A percentile compares a stretch with the other conserved stretches of the same genome.
Evolutionary conservation across 441 rosid species (phyloP).

Genomic region (Erodium chrysanthum): DNA sequence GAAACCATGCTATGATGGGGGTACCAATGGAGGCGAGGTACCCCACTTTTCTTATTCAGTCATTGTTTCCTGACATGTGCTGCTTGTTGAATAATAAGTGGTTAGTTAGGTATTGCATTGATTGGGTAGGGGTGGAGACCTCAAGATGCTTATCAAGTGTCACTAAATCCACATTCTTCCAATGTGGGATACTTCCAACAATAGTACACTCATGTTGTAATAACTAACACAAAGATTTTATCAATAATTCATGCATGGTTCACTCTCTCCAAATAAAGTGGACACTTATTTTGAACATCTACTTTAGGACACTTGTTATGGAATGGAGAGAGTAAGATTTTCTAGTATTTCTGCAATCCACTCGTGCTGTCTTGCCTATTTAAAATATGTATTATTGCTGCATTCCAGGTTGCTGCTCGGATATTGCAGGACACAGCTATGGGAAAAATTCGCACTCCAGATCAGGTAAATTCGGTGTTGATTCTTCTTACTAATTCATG

Average conservation of each 20-base stretch:
- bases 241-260: background rate
- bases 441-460: constrained; percentile 78
- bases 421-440: constrained; percentile 91
- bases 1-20: constrained; percentile 92
- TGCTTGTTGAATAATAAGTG: constrained; percentile 52
- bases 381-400: background rate
- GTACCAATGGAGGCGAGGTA: constrained; percentile 97
- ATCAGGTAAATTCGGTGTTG: constrained; percentile 42
- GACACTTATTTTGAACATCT: background rate
- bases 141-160: too few relatives aligned
- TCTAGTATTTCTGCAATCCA: background rate
- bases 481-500: background rate
- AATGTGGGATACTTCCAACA: too few relatives aligned
- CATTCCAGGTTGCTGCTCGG: constrained; percentile 73
- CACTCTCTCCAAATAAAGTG: too few relatives aligned
- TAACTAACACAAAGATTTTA: background rate
- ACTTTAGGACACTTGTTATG: background rate
- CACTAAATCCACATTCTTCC: too few relatives aligned
- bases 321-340: background rate
- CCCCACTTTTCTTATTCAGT: constrained; percentile 3
- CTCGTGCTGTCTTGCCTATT: background rate
- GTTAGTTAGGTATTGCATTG: constrained; percentile 57
- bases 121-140: constrained; percentile 30
- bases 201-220: background rate
- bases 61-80: constrained; percentile 29